These are phyloP conservation scores for Candolleomyces aberdarensis DNA, from an alignment of 768 basidiomycete species.

Conservation along the genomic window DNA sequence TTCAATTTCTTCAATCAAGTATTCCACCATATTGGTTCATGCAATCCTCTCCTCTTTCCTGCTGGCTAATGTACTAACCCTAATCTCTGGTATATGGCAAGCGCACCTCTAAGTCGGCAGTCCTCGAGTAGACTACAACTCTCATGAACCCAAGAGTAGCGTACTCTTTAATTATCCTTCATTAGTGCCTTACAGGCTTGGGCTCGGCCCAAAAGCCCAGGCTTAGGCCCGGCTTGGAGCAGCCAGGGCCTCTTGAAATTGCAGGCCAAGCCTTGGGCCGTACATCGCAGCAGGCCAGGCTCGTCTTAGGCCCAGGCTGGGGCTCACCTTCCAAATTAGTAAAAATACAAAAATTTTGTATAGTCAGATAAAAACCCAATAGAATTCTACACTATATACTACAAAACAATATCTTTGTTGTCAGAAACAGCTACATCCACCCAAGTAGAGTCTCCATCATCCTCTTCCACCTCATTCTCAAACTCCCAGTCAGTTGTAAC, in stretches of 20 bases:
- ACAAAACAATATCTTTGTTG: background rate
- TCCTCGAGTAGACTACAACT: no score
- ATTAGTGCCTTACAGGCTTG: background rate
- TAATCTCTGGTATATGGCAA: no score
- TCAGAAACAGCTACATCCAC: background rate
- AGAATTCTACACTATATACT: background rate
- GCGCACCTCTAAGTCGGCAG: no score
- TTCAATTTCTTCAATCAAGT: constrained; percentile 7
- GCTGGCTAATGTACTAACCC: no score
- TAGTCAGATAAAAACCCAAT: background rate
- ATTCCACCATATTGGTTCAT: constrained; percentile 15
- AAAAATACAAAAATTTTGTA: background rate
- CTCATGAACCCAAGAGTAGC: no score
- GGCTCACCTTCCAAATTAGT: background rate
- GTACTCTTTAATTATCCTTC: no score
- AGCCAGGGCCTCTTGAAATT: background rate
- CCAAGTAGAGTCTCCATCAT: background rate
- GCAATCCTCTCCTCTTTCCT: background rate
- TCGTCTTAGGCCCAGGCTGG: background rate
- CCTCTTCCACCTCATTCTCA: constrained; percentile 4
- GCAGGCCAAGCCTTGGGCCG: background rate
- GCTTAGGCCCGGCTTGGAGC: constrained; percentile 3
- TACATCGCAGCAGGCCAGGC: background rate
- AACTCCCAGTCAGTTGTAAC: constrained; percentile 4
- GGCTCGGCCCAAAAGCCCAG: constrained; percentile 1